Conservation (phyloP, 2,329 filamentous ascomycete species). For the Pestalotiopsis sp. region DNA sequence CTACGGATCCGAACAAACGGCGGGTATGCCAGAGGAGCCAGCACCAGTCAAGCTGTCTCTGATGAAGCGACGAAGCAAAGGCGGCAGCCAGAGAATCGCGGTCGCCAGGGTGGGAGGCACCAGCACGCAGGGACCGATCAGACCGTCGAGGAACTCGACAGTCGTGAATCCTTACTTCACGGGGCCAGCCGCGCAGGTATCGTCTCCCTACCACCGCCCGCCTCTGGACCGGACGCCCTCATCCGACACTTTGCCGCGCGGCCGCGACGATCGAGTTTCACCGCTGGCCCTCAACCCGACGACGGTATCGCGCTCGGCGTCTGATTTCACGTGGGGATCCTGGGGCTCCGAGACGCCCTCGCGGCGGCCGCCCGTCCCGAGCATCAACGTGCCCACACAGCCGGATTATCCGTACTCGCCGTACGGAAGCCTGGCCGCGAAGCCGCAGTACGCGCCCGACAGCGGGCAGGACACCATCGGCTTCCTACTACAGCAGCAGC, state of each 20-base stretch:
- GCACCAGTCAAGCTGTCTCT: slow-evolving; percentile 1
- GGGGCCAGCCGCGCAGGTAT: not conserved
- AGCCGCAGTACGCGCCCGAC: not conserved
- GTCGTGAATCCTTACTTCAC: not conserved
- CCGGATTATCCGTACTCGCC: not conserved
- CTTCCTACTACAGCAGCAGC: not conserved
- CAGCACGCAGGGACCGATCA: not conserved
- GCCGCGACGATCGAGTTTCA: not conserved
- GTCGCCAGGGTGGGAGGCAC: not conserved
- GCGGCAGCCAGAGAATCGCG: slow-evolving; percentile 3
- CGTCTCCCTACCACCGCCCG: not conserved
- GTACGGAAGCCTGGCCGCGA: not conserved
- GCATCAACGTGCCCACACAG: not conserved
- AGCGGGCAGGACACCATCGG: not conserved
- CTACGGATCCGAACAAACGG: not conserved
- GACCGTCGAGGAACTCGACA: too few relatives aligned
- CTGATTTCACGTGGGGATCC: slow-evolving; percentile 10
- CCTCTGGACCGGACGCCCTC: slow-evolving; percentile 1
- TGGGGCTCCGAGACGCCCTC: slow-evolving; percentile 1
- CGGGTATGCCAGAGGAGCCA: not conserved
- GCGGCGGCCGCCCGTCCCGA: not conserved
- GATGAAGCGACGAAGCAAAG: not conserved
- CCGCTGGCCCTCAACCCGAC: slow-evolving; percentile 12
- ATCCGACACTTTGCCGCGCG: not conserved
- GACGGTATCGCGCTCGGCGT: not conserved